These are phyloP conservation scores for Globisporangium spinosum DNA, from an alignment of 352 stramenopile genomes.

Conservation along the genomic window DNA sequence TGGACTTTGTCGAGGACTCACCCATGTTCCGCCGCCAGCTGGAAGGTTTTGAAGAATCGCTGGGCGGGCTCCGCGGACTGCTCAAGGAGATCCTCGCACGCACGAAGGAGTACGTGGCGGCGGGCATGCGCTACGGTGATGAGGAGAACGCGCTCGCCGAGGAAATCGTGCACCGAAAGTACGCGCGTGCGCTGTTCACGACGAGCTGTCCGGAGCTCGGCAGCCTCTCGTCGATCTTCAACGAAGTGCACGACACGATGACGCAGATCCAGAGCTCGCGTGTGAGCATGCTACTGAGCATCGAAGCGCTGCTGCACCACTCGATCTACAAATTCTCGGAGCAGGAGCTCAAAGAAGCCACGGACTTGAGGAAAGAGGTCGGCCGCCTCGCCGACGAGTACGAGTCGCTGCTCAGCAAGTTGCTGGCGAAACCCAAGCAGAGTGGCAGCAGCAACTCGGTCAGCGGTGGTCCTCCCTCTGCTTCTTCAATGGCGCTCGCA, in stretches of 20 bases:
- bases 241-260: slow-evolving; percentile 79
- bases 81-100: slow-evolving; percentile 67
- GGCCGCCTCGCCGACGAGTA: slow-evolving; percentile 72
- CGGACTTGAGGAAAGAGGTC: slow-evolving; percentile 70
- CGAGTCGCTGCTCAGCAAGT: slow-evolving; percentile 73
- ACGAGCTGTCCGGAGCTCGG: slow-evolving; percentile 68
- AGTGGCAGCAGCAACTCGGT: slow-evolving; percentile 29
- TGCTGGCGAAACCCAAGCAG: slow-evolving; percentile 65
- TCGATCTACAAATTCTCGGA: slow-evolving; percentile 65
- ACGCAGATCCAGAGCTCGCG: slow-evolving; percentile 78
- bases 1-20: slow-evolving; percentile 86
- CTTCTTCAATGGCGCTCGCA: slow-evolving; percentile 10
- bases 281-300: slow-evolving; percentile 77
- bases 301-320: slow-evolving; percentile 71
- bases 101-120: slow-evolving; percentile 74
- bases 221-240: slow-evolving; percentile 75
- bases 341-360: slow-evolving; percentile 69
- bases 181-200: slow-evolving; percentile 83
- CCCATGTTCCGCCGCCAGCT: slow-evolving; percentile 82
- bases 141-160: slow-evolving; percentile 68
- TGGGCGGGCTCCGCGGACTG: slow-evolving; percentile 54
- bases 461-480: slow-evolving; percentile 1
- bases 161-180: slow-evolving; percentile 73
- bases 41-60: slow-evolving; percentile 76
- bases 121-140: slow-evolving; percentile 60